Percentiles rank a stretch among this genome's conserved stretches.
phyloP scores from a whole-genome alignment of 2,329 filamentous ascomycete genomes.

The Calonectria ilicicola region DNA sequence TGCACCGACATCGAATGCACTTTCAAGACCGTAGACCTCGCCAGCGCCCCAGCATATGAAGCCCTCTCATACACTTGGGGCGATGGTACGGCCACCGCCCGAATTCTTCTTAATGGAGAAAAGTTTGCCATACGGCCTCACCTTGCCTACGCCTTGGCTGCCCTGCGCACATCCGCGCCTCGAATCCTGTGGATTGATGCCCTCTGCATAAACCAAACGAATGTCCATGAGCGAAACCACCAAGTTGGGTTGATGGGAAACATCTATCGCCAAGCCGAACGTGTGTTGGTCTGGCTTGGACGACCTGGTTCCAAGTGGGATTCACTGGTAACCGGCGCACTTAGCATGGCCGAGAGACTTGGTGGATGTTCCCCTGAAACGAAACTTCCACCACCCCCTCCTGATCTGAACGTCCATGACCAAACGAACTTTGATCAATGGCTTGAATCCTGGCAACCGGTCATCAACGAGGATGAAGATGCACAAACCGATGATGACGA shows the following conservation, averaged over 20 bases:
- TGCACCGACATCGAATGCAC: background rate
- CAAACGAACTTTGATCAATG: background rate
- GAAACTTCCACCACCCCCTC: background rate
- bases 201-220: background rate
- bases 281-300: background rate
- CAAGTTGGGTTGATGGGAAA: background rate
- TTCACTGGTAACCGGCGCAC: background rate
- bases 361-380: background rate
- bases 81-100: background rate
- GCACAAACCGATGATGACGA: too few relatives aligned
- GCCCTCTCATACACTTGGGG: background rate
- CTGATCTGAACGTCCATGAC: too few relatives aligned
- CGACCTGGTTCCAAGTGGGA: background rate
- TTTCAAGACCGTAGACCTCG: background rate
- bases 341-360: background rate
- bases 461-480: background rate
- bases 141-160: background rate
- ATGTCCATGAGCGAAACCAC: background rate
- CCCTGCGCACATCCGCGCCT: background rate
- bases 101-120: background rate
- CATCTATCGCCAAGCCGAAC: background rate
- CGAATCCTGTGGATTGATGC: background rate
- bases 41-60: background rate
- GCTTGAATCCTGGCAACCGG: background rate
- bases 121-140: background rate